A percentile compares a stretch with the other conserved stretches of the same genome.
These are phyloP conservation scores for Pelargonium cotyledonis DNA, from an alignment of 441 rosid species.

Conservation along the genomic window DNA sequence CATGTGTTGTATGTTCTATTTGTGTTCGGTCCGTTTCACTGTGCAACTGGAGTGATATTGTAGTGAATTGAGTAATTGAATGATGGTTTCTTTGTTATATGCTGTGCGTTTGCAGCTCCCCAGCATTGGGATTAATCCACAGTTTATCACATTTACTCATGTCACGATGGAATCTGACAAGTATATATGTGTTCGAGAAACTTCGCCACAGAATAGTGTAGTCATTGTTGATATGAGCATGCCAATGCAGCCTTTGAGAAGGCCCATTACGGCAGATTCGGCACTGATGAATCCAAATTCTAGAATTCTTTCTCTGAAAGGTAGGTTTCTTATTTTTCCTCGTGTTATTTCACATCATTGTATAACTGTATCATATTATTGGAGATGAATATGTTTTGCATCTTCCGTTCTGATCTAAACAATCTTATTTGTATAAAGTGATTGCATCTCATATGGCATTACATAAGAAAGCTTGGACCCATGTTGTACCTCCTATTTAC, in stretches of 20 bases:
- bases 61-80: conserved; percentile 17
- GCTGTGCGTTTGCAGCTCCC: conserved; percentile 26
- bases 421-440: not conserved
- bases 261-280: conserved; percentile 28
- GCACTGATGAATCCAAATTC: conserved; percentile 32
- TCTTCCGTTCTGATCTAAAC: not conserved
- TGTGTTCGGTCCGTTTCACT: not conserved
- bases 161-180: conserved; percentile 53
- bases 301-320: conserved; percentile 26
- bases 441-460: not conserved
- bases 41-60: not conserved
- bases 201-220: conserved; percentile 29
- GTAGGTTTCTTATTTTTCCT: conserved; percentile 8
- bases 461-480: not conserved
- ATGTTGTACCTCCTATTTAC: not conserved
- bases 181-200: conserved; percentile 48
- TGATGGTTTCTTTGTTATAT: conserved; percentile 26
- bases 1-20: not conserved
- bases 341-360: not conserved
- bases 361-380: too few species aligned
- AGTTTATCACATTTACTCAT: conserved; percentile 26
- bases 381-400: not conserved
- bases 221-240: conserved; percentile 28
- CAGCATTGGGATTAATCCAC: conserved; percentile 27
- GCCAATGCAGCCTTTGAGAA: conserved; percentile 28